Conservation (phyloP, 306 rosid genomes). For the Fagus crenata region DNA sequence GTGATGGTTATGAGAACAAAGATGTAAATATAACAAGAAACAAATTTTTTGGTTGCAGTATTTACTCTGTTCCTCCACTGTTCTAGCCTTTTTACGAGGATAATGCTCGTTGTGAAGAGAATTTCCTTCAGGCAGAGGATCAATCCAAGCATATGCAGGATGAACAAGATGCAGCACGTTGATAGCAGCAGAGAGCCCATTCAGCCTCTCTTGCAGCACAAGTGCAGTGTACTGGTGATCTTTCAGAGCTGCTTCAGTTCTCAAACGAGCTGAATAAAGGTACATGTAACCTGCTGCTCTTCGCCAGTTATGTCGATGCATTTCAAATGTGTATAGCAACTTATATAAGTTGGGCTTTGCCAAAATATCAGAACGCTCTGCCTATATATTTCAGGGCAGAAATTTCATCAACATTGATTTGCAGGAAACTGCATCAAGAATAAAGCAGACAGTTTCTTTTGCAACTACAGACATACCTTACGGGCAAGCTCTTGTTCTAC, state of each 20-base stretch:
- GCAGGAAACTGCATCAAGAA: constrained; percentile 23
- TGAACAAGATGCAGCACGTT: constrained; percentile 89
- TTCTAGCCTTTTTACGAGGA: constrained; percentile 77
- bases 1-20: constrained; percentile 14
- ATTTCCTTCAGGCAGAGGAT: constrained; percentile 54
- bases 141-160: constrained; percentile 86
- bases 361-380: constrained; percentile 83
- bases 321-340: constrained; percentile 90
- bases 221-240: constrained; percentile 54
- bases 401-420: constrained; percentile 19
- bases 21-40: constrained; percentile 24
- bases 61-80: constrained; percentile 61
- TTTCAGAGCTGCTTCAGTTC: constrained; percentile 55
- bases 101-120: constrained; percentile 48
- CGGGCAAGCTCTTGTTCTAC: constrained; percentile 97
- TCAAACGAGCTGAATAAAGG: constrained; percentile 76
- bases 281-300: constrained; percentile 83
- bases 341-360: constrained; percentile 87
- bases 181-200: constrained; percentile 81
- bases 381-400: constrained; percentile 51
- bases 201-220: constrained; percentile 73
- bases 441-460: constrained; percentile 20
- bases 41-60: constrained; percentile 20
- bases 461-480: constrained; percentile 62
- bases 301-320: constrained; percentile 87